These are phyloP conservation scores for Solanum gandarillasii DNA, from an alignment of 257 asterid genomes.

Conservation along the genomic window DNA sequence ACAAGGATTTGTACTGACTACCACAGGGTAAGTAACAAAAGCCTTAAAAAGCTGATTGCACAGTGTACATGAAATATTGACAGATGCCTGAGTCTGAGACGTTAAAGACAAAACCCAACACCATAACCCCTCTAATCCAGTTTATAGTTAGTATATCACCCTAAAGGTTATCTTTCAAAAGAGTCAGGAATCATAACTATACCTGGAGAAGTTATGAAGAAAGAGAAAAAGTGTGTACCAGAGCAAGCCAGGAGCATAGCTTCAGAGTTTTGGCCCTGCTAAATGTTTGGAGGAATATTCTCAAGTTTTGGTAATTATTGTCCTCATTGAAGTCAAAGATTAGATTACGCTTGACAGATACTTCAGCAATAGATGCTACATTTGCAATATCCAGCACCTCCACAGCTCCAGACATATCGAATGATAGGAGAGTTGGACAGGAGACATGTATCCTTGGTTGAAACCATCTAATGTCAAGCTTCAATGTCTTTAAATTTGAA, in stretches of 20 bases:
- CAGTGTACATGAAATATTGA: background rate
- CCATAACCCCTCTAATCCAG: background rate
- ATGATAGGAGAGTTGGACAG: constrained; percentile 8
- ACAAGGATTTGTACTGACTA: background rate
- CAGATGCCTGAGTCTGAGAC: background rate
- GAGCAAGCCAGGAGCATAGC: background rate
- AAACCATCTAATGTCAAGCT: background rate
- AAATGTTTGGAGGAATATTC: background rate
- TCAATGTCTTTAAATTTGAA: constrained; percentile 9
- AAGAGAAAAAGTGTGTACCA: background rate
- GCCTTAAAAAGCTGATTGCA: background rate
- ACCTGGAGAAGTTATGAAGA: background rate
- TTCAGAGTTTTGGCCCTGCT: background rate
- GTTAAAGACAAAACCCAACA: background rate
- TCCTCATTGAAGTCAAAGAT: background rate
- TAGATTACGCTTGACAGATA: background rate
- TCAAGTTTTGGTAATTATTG: background rate
- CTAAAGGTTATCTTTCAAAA: background rate
- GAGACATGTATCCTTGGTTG: background rate
- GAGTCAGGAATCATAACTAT: background rate
- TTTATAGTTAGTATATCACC: background rate
- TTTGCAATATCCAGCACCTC: background rate
- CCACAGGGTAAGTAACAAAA: background rate
- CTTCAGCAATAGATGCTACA: constrained; percentile 6
- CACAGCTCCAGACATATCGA: constrained; percentile 4